Conservation (phyloP, 78 protist genomes). For the Protostelium mycophagum region DNA sequence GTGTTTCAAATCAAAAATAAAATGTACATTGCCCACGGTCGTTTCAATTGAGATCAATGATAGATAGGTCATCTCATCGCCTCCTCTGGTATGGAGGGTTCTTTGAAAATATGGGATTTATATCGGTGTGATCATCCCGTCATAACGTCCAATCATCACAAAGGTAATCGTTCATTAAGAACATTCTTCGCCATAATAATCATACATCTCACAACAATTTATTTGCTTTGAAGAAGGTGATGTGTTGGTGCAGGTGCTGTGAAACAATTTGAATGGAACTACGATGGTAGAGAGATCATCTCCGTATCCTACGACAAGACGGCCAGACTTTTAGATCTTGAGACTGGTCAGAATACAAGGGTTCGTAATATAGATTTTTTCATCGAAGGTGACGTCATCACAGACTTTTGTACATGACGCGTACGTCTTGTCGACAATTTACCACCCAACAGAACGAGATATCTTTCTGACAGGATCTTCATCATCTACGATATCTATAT, state of each 20-base stretch:
- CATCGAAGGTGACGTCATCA: constrained; percentile 4
- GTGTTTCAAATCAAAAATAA: not conserved
- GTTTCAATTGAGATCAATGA: too few species aligned
- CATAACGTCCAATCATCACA: not conserved
- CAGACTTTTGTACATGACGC: not conserved
- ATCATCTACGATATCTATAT: not conserved
- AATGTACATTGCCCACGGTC: too few species aligned
- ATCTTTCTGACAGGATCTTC: not conserved
- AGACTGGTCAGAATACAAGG: not conserved
- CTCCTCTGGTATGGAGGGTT: not conserved
- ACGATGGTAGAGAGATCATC: not conserved
- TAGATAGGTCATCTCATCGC: not conserved
- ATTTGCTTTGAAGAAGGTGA: too few species aligned
- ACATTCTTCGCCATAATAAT: not conserved
- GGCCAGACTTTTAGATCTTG: not conserved
- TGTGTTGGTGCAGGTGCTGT: constrained; percentile 10
- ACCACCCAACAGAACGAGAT: not conserved
- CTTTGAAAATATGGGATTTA: not conserved
- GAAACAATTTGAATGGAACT: constrained; percentile 3
- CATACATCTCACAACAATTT: too few species aligned
- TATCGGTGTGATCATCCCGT: not conserved
- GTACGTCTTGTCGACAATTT: not conserved
- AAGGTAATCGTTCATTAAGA: not conserved
- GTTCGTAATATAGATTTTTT: too few species aligned
- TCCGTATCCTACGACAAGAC: not conserved